These are phyloP conservation scores for Exserohilum rostratum DNA, from an alignment of 2,329 filamentous ascomycete species.

Conservation along the genomic window DNA sequence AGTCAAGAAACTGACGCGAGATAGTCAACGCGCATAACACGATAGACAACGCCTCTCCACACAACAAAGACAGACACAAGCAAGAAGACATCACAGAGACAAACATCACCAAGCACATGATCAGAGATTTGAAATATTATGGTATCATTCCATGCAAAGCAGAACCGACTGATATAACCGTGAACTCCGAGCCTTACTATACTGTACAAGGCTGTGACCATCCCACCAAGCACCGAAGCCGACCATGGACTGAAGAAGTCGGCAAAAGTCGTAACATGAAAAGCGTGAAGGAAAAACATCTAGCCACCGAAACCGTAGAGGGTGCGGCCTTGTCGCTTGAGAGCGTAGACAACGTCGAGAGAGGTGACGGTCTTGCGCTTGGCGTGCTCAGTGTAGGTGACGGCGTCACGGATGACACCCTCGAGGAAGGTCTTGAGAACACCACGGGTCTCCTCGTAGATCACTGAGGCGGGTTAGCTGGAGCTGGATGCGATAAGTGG, in stretches of 20 bases:
- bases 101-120: slow-evolving; percentile 11
- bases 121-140: slow-evolving; percentile 27
- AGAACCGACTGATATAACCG: slow-evolving; percentile 38
- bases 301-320: slow-evolving; percentile 92
- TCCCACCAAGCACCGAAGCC: slow-evolving; percentile 61
- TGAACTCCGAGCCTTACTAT: slow-evolving; percentile 41
- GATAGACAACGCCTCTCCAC: too few relatives aligned
- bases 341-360: slow-evolving; percentile 67
- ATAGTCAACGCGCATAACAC: too few relatives aligned
- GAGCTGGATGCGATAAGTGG: not conserved
- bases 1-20: too few relatives aligned
- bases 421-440: slow-evolving; percentile 81
- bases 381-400: slow-evolving; percentile 80
- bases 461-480: slow-evolving; percentile 60
- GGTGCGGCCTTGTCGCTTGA: slow-evolving; percentile 70
- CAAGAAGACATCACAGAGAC: not conserved
- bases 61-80: not conserved
- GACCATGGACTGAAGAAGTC: slow-evolving; percentile 55
- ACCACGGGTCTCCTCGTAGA: slow-evolving; percentile 79
- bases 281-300: slow-evolving; percentile 46
- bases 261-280: slow-evolving; percentile 46
- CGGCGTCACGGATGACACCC: slow-evolving; percentile 76
- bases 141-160: slow-evolving; percentile 44
- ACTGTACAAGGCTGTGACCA: slow-evolving; percentile 44
- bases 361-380: slow-evolving; percentile 81